These are phyloP conservation scores for Ascochyta koolunga DNA, from an alignment of 2,329 filamentous ascomycete genomes.

Conservation along the genomic window DNA sequence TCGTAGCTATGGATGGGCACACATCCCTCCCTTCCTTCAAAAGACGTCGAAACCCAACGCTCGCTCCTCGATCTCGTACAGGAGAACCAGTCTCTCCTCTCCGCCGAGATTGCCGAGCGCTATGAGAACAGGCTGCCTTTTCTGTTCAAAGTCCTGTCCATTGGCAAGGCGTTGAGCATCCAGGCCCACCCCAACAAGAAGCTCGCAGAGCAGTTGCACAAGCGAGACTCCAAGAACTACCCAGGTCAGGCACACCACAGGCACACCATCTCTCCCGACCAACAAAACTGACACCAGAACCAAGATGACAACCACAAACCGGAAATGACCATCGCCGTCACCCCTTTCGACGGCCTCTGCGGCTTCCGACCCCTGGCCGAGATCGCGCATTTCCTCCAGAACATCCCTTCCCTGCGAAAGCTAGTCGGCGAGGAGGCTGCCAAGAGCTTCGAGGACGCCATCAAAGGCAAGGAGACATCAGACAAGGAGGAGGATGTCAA, in stretches of 20 bases:
- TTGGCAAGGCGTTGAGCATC: slow-evolving; percentile 94
- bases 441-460: slow-evolving; percentile 52
- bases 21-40: slow-evolving; percentile 93
- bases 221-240: slow-evolving; percentile 88
- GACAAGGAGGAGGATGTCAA: slow-evolving; percentile 53
- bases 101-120: slow-evolving; percentile 71
- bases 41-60: slow-evolving; percentile 81
- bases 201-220: slow-evolving; percentile 86
- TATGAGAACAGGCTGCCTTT: slow-evolving; percentile 89
- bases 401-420: slow-evolving; percentile 59
- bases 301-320: slow-evolving; percentile 97
- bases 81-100: slow-evolving; percentile 84
- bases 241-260: slow-evolving; percentile 58
- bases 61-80: slow-evolving; percentile 85
- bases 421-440: slow-evolving; percentile 57
- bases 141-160: slow-evolving; percentile 96
- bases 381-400: slow-evolving; percentile 81
- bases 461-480: slow-evolving; percentile 60
- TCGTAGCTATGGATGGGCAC: slow-evolving; percentile 98
- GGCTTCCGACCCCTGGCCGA: slow-evolving; percentile 89
- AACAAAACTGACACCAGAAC: slow-evolving; percentile 15
- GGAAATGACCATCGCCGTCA: slow-evolving; percentile 98
- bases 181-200: slow-evolving; percentile 97
- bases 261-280: background rate
- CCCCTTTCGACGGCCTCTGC: slow-evolving; percentile 93